A percentile compares a stretch with the other conserved stretches of the same genome.
Conservation (phyloP, 257 asterid species). For the Capsicum baccatum region DNA sequence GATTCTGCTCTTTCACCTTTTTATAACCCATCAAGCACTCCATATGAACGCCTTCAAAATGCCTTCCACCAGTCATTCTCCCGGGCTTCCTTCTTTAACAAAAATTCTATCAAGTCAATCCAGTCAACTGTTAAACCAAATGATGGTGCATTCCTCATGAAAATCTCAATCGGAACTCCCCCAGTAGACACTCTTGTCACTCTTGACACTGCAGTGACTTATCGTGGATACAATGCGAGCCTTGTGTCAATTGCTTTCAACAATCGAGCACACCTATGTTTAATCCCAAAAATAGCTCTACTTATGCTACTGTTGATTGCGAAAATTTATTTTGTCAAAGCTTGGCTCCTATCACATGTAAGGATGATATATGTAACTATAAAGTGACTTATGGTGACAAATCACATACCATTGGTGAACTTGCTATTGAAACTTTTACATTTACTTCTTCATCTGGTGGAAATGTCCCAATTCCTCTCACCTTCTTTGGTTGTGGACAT, state of each 20-base stretch:
- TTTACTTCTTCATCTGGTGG: constrained; percentile 3
- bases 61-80: constrained; percentile 35
- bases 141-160: constrained; percentile 38
- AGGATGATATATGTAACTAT: constrained; percentile 14
- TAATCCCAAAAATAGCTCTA: constrained; percentile 31
- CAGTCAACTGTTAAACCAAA: not conserved
- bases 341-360: not conserved
- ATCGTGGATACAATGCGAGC: constrained; percentile 42
- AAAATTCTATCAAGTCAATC: not conserved
- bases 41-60: constrained; percentile 28
- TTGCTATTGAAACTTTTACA: constrained; percentile 42
- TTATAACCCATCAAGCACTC: constrained; percentile 32
- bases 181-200: constrained; percentile 22
- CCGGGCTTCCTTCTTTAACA: constrained; percentile 26
- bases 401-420: constrained; percentile 32
- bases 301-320: not conserved
- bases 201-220: constrained; percentile 37
- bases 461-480: constrained; percentile 25
- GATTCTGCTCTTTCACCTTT: constrained; percentile 48
- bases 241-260: constrained; percentile 27
- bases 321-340: too few relatives aligned
- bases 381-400: constrained; percentile 32
- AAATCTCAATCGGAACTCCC: constrained; percentile 41
- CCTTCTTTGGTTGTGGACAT: constrained; percentile 44
- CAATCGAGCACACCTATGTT: constrained; percentile 25